Base-by-base conservation (phyloP, 108 stramenopile genomes). In the Conticribra guillardii region DNA sequence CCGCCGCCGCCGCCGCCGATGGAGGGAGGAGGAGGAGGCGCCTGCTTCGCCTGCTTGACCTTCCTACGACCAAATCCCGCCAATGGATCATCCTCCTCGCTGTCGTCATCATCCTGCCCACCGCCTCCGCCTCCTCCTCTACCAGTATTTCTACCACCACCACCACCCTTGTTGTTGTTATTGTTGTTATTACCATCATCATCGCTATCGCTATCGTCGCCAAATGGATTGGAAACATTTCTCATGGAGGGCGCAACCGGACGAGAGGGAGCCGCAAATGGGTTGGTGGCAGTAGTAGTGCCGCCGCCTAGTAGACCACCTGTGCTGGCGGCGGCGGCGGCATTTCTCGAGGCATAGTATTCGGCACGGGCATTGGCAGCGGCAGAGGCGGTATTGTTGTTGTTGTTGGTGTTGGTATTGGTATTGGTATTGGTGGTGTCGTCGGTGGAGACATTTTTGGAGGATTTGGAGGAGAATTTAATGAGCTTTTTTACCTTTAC, bases 191-290 rank as follows among this genome's bases (percentile, higher is more conserved):
- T 11, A 21, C 29, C 18, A 61, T 54, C 54, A 15, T 51, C 50
- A 4, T 64, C 63, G 18, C 41, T 54, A 41, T 64, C 70, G 30
- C 66, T 64, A 37, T 72, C 71, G 8, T 63, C 69, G 14, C 57
- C 69, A 30, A 72, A 72, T 16, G 71, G 71, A 55, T 72, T 72
- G n/a, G n/a, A n/a, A n/a, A n/a, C n/a, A 18, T 33, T 72, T 41
- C 18, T 63, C 18, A 21, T 37, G 18, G 29, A n/a, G n/a, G n/a
- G n/a, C n/a, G n/a, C n/a, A n/a, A n/a, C n/a, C n/a, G n/a, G n/a
- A n/a, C n/a, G n/a, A n/a, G n/a, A n/a, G n/a, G n/a, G n/a, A n/a
- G n/a, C n/a, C n/a, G n/a, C n/a, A n/a, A n/a, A n/a, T n/a, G n/a
- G n/a, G n/a, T n/a, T n/a, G n/a, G n/a, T n/a, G n/a, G n/a, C n/a